These are phyloP conservation scores for Lagerstroemia speciosa DNA, from an alignment of 345 rosid species.

Conservation along the genomic window DNA sequence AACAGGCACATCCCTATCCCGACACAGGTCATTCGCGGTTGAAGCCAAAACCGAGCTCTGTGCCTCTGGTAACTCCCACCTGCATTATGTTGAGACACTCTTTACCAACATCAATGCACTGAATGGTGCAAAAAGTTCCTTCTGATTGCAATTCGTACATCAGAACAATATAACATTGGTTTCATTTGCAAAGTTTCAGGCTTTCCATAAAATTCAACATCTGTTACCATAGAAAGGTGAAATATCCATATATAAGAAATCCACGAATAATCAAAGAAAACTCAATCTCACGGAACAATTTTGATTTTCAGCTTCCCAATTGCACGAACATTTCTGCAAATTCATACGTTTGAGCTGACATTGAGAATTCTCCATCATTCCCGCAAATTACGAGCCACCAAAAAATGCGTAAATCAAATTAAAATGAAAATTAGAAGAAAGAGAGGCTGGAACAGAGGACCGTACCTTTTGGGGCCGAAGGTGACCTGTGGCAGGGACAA, in stretches of 20 bases:
- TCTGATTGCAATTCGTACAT: neutral
- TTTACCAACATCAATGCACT: neutral
- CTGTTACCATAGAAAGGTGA: too few relatives aligned
- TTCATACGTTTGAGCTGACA: neutral
- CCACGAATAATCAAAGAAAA: too few relatives aligned
- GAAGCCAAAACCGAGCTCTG: constrained; percentile 48
- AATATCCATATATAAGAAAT: too few relatives aligned
- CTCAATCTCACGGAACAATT: too few relatives aligned
- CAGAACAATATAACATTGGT: neutral
- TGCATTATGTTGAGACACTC: constrained; percentile 14
- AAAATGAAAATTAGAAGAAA: neutral
- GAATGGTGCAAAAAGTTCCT: neutral
- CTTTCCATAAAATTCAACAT: neutral
- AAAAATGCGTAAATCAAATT: neutral
- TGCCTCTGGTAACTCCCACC: constrained; percentile 62
- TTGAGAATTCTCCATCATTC: neutral
- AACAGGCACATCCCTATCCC: constrained; percentile 41
- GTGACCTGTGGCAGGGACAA: constrained; percentile 83
- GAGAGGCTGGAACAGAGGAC: neutral
- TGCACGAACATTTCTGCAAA: neutral
- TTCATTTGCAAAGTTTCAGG: neutral
- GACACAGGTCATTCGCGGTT: constrained; percentile 71
- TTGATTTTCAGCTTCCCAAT: neutral
- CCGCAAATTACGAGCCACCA: neutral
- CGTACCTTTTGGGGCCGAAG: constrained; percentile 78